phyloP scores from a whole-genome alignment of 768 basidiomycete species.

The Rhizopogon salebrosus region DNA sequence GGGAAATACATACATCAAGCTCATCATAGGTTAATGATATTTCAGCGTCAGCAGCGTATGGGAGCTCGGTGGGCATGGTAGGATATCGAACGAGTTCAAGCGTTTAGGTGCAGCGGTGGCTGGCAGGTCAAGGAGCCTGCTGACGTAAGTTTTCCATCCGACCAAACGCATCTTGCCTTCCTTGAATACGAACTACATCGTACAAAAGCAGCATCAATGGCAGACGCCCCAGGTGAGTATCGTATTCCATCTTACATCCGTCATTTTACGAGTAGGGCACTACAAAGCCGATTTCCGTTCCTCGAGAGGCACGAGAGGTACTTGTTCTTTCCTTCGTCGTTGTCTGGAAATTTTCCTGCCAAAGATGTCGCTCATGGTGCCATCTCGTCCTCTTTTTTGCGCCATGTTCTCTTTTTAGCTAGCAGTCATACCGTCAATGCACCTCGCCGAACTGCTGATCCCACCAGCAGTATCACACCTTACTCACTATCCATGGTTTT shows the following conservation, averaged over 20 bases:
- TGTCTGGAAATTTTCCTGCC: slow-evolving; percentile 32
- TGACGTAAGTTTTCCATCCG: slow-evolving; percentile 20
- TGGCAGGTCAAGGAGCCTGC: slow-evolving; percentile 18
- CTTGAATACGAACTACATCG: slow-evolving; percentile 21
- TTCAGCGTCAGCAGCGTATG: slow-evolving; percentile 94
- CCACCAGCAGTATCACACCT: slow-evolving; percentile 35
- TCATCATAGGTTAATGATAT: slow-evolving; percentile 86
- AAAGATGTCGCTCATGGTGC: slow-evolving; percentile 62
- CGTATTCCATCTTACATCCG: slow-evolving; percentile 5
- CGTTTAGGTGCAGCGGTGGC: no score
- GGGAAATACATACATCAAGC: slow-evolving; percentile 56
- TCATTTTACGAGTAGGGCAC: slow-evolving; percentile 24
- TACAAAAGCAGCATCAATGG: slow-evolving; percentile 30
- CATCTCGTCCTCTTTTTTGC: slow-evolving; percentile 29
- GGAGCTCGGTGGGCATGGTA: slow-evolving; percentile 74
- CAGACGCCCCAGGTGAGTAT: slow-evolving; percentile 55
- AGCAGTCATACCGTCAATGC: slow-evolving; percentile 45
- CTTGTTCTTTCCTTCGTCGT: slow-evolving; percentile 33
- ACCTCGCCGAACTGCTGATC: slow-evolving; percentile 36
- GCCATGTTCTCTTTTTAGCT: slow-evolving; percentile 58
- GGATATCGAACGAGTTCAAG: slow-evolving; percentile 10
- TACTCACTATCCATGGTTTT: slow-evolving; percentile 49
- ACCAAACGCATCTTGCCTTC: not conserved
- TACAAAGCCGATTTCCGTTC: slow-evolving; percentile 23
- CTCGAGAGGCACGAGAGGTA: slow-evolving; percentile 28